Evolutionary conservation across 2,329 filamentous ascomycete genomes (phyloP), one percentile per base, ranked within the genome.

Genomic region (Neofusicoccum ribis): DNA sequence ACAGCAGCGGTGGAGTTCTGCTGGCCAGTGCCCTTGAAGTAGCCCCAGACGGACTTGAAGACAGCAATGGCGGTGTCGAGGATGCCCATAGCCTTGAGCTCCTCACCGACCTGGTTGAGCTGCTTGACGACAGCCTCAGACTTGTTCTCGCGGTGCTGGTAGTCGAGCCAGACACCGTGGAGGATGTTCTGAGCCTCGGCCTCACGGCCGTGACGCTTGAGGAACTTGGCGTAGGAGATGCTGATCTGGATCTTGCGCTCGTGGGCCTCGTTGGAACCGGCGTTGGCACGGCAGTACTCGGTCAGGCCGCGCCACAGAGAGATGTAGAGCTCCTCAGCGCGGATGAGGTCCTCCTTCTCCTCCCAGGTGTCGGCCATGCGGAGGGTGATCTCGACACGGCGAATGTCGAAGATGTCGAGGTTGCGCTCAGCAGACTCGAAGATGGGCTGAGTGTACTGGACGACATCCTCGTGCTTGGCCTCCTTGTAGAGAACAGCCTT

Each of bases 1-100:
- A 72, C 69, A 50, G 69, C 70, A 47, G 71, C 71, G 6, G 68
- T 69, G 4, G 69, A 71, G 7, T 69, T 72, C 56, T 68, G 69
- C 65, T 72, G 63, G 64, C 72, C 71, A 39, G 63, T 68, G 31
- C 66, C 67, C 67, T 72, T 69, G 51, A 70, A 71, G 64, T 72
- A 68, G 62, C 70, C 69, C 63, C 70, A 72, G n/a, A 72, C 58
- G 46, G 36, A 43, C 63, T 65, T 65, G 44, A 65, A 65, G 54
- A 65, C 63, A 23, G 43, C 46, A 17, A 65, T 60, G 46, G 63
- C 63, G 51, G 63, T 65, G 44, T 65, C 63, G 2, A 65, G 63
- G 44, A 65, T 65, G 14, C 63, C 63, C 63, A 65, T 65, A 15
- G 63, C 52, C 52, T 59, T 59, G 44, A 65, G 63, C 44, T 65